phyloP scores from a whole-genome alignment of 2,329 filamentous ascomycete genomes.

The Pseudocercospora pini-densiflorae region DNA sequence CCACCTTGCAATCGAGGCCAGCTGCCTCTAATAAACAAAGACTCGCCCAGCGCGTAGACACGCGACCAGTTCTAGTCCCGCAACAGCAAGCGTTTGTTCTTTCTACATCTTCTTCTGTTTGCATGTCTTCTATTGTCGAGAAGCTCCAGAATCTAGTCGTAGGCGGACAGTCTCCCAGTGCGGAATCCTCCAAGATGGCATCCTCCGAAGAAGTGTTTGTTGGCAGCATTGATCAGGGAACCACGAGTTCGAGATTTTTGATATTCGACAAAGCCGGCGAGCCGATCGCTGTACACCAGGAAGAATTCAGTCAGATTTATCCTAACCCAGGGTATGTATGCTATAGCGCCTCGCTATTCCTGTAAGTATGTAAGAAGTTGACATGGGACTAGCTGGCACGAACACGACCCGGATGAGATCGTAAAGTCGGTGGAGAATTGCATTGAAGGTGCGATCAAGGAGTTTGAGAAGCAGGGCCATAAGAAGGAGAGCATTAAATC shows the following conservation, averaged over 20 bases:
- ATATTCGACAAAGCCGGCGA: conserved; percentile 83
- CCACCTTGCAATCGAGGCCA: not conserved
- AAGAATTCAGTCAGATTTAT: conserved; percentile 84
- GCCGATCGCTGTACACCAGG: conserved; percentile 80
- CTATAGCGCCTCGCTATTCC: not conserved
- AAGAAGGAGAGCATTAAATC: conserved; percentile 70
- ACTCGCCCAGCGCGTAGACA: conserved; percentile 8
- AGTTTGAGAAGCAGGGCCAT: conserved; percentile 73
- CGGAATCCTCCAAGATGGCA: not conserved
- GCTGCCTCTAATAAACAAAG: conserved; percentile 18
- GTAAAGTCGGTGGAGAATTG: conserved; percentile 76
- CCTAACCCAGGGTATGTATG: conserved; percentile 77
- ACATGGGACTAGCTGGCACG: conserved; percentile 71
- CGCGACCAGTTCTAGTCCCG: not conserved
- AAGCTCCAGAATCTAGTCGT: conserved; percentile 2
- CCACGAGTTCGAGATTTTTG: conserved; percentile 85
- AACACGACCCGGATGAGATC: conserved; percentile 81
- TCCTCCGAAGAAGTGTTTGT: conserved; percentile 66
- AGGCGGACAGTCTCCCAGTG: not conserved
- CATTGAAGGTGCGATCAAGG: conserved; percentile 74
- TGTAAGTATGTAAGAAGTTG: conserved; percentile 14
- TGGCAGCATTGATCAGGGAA: conserved; percentile 89
- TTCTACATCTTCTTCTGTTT: not conserved
- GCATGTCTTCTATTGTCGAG: not conserved
- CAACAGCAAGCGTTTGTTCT: conserved; percentile 17